A percentile compares a stretch with the other conserved stretches of the same genome.
These are phyloP conservation scores for Gnetum montanum DNA, from an alignment of 75 land plant species.

Conservation along the genomic window DNA sequence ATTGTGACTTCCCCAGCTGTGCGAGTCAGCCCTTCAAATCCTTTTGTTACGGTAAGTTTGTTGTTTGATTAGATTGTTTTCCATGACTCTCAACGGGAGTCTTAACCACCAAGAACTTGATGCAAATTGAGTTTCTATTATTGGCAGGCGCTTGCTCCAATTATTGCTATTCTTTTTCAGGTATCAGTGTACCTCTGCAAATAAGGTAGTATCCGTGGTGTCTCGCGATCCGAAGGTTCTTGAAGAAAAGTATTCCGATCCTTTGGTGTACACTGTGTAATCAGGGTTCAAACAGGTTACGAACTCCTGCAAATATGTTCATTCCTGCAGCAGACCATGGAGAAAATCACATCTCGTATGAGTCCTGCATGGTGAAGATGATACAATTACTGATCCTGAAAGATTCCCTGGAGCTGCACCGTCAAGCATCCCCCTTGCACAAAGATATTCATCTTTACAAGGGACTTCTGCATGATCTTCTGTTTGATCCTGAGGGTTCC, in stretches of 20 bases:
- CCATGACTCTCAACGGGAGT: too few species aligned
- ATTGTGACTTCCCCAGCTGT: slow-evolving; percentile 83
- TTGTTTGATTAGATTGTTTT: too few species aligned
- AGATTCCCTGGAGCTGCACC: slow-evolving; percentile 52
- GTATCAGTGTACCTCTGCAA: slow-evolving; percentile 54
- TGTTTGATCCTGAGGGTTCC: too few species aligned
- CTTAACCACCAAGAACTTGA: background rate
- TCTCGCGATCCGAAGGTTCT: slow-evolving; percentile 77
- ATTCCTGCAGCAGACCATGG: slow-evolving; percentile 50
- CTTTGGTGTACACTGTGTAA: slow-evolving; percentile 74
- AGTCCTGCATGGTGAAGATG: slow-evolving; percentile 76
- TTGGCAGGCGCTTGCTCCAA: slow-evolving; percentile 65
- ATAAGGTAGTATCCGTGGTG: slow-evolving; percentile 41
- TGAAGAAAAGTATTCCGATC: slow-evolving; percentile 71
- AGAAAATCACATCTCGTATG: slow-evolving; percentile 51
- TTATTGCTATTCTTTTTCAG: slow-evolving; percentile 53
- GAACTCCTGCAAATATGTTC: slow-evolving; percentile 59
- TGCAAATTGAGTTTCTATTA: slow-evolving; percentile 1
- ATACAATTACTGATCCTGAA: slow-evolving; percentile 61
- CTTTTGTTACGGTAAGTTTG: slow-evolving; percentile 57
- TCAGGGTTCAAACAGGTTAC: slow-evolving; percentile 74
- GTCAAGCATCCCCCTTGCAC: slow-evolving; percentile 46
- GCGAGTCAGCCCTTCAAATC: slow-evolving; percentile 70
- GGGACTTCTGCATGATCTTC: slow-evolving; percentile 70
- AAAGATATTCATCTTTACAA: slow-evolving; percentile 61